Percentiles rank a stretch among this genome's conserved stretches.
Conservation (phyloP, 768 basidiomycete species). For the Fomitopsis pulvina region DNA sequence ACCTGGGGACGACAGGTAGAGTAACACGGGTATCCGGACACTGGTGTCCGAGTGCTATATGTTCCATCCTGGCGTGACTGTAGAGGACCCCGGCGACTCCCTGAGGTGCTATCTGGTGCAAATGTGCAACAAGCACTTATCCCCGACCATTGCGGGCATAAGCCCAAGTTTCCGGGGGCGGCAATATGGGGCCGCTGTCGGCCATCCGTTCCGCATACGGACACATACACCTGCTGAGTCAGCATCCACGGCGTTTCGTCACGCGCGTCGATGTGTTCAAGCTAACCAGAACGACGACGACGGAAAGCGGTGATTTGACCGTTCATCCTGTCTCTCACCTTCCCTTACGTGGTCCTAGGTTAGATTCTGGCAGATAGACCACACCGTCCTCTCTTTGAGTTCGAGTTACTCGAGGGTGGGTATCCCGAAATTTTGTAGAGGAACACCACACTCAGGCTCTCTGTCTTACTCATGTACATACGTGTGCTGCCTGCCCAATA, state of each 20-base stretch:
- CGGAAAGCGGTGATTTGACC: conserved; percentile 41
- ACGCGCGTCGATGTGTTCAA: conserved; percentile 1
- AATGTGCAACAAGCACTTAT: no score
- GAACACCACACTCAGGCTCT: no score
- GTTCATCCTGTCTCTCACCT: conserved; percentile 71
- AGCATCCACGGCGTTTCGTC: conserved; percentile 27
- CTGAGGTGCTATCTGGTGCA: no score
- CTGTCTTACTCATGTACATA: no score
- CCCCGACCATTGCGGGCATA: no score
- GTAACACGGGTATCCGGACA: no score
- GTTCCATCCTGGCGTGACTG: no score
- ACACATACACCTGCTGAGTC: conserved; percentile 28
- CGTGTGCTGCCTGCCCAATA: no score
- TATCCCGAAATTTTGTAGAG: conserved; percentile 79
- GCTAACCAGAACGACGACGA: conserved; percentile 70
- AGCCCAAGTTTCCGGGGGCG: no score
- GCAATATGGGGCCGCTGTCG: no score
- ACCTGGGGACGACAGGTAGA: background rate
- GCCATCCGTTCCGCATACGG: background rate
- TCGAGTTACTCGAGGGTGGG: conserved; percentile 56
- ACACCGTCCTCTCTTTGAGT: conserved; percentile 65
- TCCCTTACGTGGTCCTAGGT: conserved; percentile 30
- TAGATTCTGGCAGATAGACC: conserved; percentile 52
- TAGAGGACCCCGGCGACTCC: background rate
- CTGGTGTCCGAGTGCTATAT: no score